These are phyloP conservation scores for Sporisorium sorghi DNA, from an alignment of 1,284 basidiomycete species.

Conservation along the genomic window DNA sequence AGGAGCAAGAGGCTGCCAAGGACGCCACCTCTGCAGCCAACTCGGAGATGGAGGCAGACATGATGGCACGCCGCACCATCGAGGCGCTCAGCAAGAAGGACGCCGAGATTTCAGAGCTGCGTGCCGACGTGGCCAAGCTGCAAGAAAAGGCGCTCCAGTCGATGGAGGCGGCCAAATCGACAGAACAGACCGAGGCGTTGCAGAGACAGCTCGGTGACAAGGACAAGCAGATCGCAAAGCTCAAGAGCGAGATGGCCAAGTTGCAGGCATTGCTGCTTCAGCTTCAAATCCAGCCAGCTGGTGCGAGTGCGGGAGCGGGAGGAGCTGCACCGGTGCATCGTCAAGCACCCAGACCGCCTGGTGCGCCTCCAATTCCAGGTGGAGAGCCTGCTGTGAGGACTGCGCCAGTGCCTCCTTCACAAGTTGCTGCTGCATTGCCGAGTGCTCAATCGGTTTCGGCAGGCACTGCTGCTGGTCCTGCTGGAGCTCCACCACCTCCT, in stretches of 20 bases:
- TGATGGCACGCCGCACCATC: slow-evolving; percentile 79
- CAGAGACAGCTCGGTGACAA: slow-evolving; percentile 24
- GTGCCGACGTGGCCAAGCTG: slow-evolving; percentile 56
- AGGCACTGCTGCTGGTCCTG: neutral
- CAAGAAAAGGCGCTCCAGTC: slow-evolving; percentile 53
- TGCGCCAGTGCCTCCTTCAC: slow-evolving; percentile 9
- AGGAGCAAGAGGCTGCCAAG: slow-evolving; percentile 24
- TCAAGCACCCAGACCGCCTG: slow-evolving; percentile 43
- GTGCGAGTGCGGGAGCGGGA: slow-evolving; percentile 16
- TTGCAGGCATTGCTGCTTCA: slow-evolving; percentile 51
- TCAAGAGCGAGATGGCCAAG: slow-evolving; percentile 43
- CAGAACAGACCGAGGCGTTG: slow-evolving; percentile 27
- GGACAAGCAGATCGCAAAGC: slow-evolving; percentile 41
- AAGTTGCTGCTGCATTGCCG: neutral
- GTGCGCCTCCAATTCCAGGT: slow-evolving; percentile 15
- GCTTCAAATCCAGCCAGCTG: slow-evolving; percentile 50
- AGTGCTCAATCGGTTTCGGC: neutral
- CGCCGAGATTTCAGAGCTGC: slow-evolving; percentile 73
- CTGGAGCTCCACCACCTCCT: slow-evolving; percentile 17
- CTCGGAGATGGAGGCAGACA: slow-evolving; percentile 74
- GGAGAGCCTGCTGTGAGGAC: slow-evolving; percentile 1
- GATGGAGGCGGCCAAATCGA: slow-evolving; percentile 24
- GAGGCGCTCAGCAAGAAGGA: slow-evolving; percentile 80
- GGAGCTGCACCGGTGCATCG: slow-evolving; percentile 36
- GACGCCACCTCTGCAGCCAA: slow-evolving; percentile 13